Percentiles rank a stretch among this genome's conserved stretches.
These are phyloP conservation scores for Grifola frondosa DNA, from an alignment of 1,284 basidiomycete genomes.

Conservation along the genomic window DNA sequence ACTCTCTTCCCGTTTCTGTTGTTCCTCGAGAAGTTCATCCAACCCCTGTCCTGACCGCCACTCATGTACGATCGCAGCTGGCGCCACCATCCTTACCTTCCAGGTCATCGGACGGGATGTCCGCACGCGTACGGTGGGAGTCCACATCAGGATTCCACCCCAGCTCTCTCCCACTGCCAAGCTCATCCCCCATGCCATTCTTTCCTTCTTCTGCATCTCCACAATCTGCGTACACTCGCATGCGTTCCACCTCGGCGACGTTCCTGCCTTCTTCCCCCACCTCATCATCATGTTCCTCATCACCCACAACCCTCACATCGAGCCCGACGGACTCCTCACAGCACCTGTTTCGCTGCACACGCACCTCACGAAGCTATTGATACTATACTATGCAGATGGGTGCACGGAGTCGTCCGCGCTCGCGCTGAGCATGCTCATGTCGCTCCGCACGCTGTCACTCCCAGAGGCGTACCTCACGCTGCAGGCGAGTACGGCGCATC, in stretches of 20 bases:
- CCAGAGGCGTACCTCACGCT: slow-evolving; percentile 89
- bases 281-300: slow-evolving; percentile 21
- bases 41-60: slow-evolving; percentile 34
- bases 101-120: slow-evolving; percentile 3
- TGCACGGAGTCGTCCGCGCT: slow-evolving; percentile 90
- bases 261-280: slow-evolving; percentile 27
- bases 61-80: slow-evolving; percentile 13
- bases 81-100: slow-evolving; percentile 2
- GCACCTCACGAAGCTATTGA: slow-evolving; percentile 65
- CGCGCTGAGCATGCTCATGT: slow-evolving; percentile 87
- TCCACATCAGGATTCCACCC: slow-evolving; percentile 14
- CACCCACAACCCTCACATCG: slow-evolving; percentile 14
- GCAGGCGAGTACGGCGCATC: slow-evolving; percentile 39
- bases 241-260: slow-evolving; percentile 28
- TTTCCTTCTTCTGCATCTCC: slow-evolving; percentile 12
- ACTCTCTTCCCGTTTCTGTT: slow-evolving; percentile 54
- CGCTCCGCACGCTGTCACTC: slow-evolving; percentile 61
- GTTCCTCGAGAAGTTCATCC: slow-evolving; percentile 58
- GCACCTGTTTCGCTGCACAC: slow-evolving; percentile 19
- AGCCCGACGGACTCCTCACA: slow-evolving; percentile 12
- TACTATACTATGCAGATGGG: slow-evolving; percentile 77
- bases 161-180: slow-evolving; percentile 26
- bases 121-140: too few relatives aligned
- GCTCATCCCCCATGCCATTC: slow-evolving; percentile 23
- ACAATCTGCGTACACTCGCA: slow-evolving; percentile 16